Evolutionary conservation across 2,329 filamentous ascomycete genomes (phyloP).

Genomic region (Trichophyton simii): DNA sequence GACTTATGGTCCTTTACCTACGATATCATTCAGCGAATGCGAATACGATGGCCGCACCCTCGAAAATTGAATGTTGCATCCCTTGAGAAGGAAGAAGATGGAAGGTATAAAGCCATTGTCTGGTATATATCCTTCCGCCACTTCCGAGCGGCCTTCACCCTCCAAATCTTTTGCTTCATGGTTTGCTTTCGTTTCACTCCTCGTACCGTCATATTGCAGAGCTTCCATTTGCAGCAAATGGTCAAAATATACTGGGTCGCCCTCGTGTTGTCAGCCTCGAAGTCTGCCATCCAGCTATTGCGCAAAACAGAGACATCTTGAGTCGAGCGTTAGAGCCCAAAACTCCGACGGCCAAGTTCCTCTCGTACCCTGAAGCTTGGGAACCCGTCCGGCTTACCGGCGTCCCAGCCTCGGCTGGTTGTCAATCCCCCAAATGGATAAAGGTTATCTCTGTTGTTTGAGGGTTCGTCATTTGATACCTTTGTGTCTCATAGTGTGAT

Average conservation of each 20-base stretch:
- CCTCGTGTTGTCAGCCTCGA: too few relatives aligned
- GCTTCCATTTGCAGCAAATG: background rate
- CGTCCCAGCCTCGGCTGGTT: background rate
- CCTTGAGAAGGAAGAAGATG: background rate
- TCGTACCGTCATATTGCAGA: background rate
- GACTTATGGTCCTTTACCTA: conserved; percentile 29
- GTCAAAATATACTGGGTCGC: background rate
- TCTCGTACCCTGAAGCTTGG: background rate
- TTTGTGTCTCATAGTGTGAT: too few relatives aligned
- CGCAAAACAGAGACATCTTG: background rate
- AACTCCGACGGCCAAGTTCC: background rate
- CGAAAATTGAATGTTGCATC: background rate
- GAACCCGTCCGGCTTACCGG: background rate
- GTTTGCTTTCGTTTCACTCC: background rate
- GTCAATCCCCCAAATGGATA: too few relatives aligned
- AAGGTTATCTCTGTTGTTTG: too few relatives aligned
- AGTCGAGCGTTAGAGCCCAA: background rate
- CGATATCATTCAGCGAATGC: conserved; percentile 21
- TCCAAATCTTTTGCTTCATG: background rate
- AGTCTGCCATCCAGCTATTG: too few relatives aligned
- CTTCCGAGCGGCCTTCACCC: background rate
- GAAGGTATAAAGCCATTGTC: background rate
- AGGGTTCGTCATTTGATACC: too few relatives aligned
- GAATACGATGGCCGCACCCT: background rate
- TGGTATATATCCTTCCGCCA: background rate